Evolutionary conservation across 257 asterid genomes (phyloP).

Genomic region (Prunella vulgaris): DNA sequence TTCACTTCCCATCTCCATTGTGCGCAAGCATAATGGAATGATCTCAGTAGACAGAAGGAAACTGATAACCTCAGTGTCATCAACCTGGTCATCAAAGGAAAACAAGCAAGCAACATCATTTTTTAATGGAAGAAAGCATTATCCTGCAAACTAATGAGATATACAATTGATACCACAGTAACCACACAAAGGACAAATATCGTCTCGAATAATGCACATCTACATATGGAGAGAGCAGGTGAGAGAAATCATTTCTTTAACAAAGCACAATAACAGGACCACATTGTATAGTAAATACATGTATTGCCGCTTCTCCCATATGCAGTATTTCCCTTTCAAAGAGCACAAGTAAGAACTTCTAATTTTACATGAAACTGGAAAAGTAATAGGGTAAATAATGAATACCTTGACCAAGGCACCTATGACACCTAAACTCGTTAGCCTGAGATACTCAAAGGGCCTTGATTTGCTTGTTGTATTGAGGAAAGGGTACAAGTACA

Average conservation of each 20-base stretch:
- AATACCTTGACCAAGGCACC: slow-evolving; percentile 98
- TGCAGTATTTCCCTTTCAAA: slow-evolving; percentile 6
- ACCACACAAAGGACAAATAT: not conserved
- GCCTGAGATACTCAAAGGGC: slow-evolving; percentile 94
- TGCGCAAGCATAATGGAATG: slow-evolving; percentile 87
- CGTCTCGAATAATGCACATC: not conserved
- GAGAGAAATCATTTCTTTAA: not conserved
- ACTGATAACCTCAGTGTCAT: slow-evolving; percentile 86
- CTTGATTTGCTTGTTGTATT: slow-evolving; percentile 88
- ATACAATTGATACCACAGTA: not conserved
- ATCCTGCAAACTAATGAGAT: not conserved
- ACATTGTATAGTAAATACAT: not conserved
- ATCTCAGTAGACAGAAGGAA: slow-evolving; percentile 94
- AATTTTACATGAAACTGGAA: slow-evolving; percentile 7
- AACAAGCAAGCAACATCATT: not conserved
- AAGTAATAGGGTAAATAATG: slow-evolving; percentile 4
- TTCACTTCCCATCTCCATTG: slow-evolving; percentile 99
- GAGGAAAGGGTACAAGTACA: slow-evolving; percentile 86
- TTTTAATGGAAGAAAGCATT: not conserved
- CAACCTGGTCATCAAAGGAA: slow-evolving; percentile 51
- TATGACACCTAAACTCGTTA: slow-evolving; percentile 91
- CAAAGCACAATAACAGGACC: not conserved
- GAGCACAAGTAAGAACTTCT: not conserved
- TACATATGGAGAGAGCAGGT: not conserved
- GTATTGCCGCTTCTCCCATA: not conserved